Conservation (phyloP, 345 rosid genomes). For the Mangifera indica region DNA sequence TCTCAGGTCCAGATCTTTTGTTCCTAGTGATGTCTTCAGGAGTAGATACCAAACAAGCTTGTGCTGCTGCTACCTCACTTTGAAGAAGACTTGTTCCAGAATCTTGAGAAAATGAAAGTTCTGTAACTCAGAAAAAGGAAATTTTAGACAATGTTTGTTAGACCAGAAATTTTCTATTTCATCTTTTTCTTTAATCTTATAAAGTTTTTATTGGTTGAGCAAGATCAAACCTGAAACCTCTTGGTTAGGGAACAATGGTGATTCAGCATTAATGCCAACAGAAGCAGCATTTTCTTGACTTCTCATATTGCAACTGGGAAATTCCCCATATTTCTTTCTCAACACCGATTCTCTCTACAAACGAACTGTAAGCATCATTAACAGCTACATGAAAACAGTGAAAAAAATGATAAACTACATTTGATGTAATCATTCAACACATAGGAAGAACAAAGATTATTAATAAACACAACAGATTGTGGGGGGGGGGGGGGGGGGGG, state of each 20-base stretch:
- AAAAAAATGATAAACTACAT: background rate
- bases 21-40: constrained; percentile 18
- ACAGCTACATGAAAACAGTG: background rate
- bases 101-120: constrained; percentile 44
- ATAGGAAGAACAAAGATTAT: constrained; percentile 6
- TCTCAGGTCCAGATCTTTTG: constrained; percentile 22
- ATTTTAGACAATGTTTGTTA: constrained; percentile 14
- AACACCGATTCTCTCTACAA: constrained; percentile 82
- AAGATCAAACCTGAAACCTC: constrained; percentile 58
- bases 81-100: constrained; percentile 20
- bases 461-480: constrained; percentile 59
- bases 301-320: constrained; percentile 25
- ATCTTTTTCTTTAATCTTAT: constrained; percentile 14
- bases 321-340: constrained; percentile 66
- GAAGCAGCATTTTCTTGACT: constrained; percentile 30
- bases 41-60: constrained; percentile 10
- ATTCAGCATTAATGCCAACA: constrained; percentile 19
- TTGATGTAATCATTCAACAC: constrained; percentile 2
- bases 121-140: constrained; percentile 17
- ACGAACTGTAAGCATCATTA: constrained; percentile 20
- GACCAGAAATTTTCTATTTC: background rate
- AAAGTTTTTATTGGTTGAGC: constrained; percentile 14
- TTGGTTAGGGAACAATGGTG: constrained; percentile 8
- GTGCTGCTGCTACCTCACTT: constrained; percentile 22
- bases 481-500: too few relatives aligned